These are phyloP conservation scores for Exophiala mesophila DNA, from an alignment of 2,329 filamentous ascomycete genomes.

Conservation along the genomic window DNA sequence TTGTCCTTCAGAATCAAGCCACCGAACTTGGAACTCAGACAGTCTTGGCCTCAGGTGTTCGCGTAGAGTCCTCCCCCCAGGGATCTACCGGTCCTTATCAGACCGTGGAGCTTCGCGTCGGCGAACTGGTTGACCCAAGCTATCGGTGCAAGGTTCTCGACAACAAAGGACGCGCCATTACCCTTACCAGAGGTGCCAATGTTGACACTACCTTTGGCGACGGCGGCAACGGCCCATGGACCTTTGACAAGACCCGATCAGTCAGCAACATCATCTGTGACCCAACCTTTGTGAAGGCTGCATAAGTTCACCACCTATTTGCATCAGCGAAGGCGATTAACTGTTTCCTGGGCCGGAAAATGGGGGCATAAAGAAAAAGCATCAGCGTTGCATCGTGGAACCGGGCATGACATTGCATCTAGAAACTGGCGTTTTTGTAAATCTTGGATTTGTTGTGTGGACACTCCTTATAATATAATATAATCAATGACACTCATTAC, in stretches of 20 bases:
- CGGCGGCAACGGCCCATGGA: conserved; percentile 21
- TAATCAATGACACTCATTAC: too few species aligned
- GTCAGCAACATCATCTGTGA: conserved; percentile 33
- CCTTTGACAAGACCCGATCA: conserved; percentile 31
- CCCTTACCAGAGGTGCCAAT: conserved; percentile 16
- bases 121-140: conserved; percentile 13
- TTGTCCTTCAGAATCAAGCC: conserved; percentile 13
- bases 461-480: too few species aligned
- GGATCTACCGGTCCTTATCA: conserved; percentile 16
- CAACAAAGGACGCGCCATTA: conserved; percentile 12
- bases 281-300: conserved; percentile 17
- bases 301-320: too few species aligned
- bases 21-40: conserved; percentile 20
- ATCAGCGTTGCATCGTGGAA: too few species aligned
- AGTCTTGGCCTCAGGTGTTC: conserved; percentile 24
- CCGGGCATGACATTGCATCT: too few species aligned
- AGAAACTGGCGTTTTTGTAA: neutral
- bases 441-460: too few species aligned
- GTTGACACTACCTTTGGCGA: conserved; percentile 22
- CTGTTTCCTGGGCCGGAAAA: too few species aligned
- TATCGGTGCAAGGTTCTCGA: conserved; percentile 23
- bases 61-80: conserved; percentile 13
- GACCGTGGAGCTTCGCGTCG: conserved; percentile 21
- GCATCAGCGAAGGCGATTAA: too few species aligned
- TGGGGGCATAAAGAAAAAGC: too few species aligned